Percentiles rank a stretch among this genome's conserved stretches.
These are phyloP conservation scores for Silene noctiflora DNA, from an alignment of 179 eudicot genomes.

Conservation along the genomic window DNA sequence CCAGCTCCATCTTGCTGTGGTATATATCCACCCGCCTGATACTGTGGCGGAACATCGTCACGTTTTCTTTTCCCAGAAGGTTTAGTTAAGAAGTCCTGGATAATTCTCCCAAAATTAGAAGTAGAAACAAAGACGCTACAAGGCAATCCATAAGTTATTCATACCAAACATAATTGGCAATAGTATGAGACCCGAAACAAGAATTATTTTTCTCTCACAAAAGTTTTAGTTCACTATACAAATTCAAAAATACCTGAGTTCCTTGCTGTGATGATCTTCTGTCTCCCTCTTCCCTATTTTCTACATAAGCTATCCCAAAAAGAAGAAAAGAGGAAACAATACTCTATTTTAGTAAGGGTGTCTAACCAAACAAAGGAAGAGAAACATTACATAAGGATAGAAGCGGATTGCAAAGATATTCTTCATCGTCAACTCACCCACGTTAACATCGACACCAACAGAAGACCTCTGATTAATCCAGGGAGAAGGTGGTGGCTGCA, in stretches of 20 bases:
- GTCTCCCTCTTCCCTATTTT: slow-evolving; percentile 69
- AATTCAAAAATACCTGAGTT: slow-evolving; percentile 49
- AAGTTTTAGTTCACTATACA: not conserved
- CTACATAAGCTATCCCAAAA: slow-evolving; percentile 65
- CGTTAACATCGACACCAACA: slow-evolving; percentile 71
- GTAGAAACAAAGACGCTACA: not conserved
- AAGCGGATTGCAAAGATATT: slow-evolving; percentile 8
- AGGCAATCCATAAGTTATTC: not conserved
- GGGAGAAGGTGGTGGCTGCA: slow-evolving; percentile 79
- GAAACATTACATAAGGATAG: not conserved
- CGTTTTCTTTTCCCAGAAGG: slow-evolving; percentile 81
- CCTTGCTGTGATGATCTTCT: slow-evolving; percentile 54
- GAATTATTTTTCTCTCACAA: not conserved
- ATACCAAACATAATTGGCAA: slow-evolving; percentile 7
- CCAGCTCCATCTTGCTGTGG: slow-evolving; percentile 93
- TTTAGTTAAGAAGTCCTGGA: slow-evolving; percentile 64
- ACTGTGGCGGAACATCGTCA: slow-evolving; percentile 59
- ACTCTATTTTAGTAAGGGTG: not conserved
- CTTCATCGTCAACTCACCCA: slow-evolving; percentile 52
- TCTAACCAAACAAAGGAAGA: not conserved
- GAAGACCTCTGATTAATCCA: slow-evolving; percentile 84
- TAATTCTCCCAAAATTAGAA: slow-evolving; percentile 16
- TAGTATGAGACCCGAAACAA: slow-evolving; percentile 3
- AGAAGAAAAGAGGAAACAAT: not conserved
- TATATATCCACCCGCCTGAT: slow-evolving; percentile 60